phyloP scores from a whole-genome alignment of 169 alveolate genomes.

The Cryptosporidium sp. region DNA sequence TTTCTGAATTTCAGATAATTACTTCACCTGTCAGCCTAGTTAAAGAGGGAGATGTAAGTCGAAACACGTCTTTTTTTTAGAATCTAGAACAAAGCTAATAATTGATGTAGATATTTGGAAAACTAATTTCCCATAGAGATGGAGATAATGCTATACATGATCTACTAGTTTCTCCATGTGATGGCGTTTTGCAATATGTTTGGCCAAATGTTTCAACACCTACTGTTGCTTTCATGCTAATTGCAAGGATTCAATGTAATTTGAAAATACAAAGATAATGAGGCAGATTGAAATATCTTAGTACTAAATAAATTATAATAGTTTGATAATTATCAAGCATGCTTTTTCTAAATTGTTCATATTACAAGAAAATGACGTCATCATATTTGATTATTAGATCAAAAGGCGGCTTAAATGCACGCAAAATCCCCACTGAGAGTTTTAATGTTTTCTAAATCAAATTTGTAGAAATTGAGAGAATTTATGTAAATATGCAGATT shows the following conservation, averaged over 20 bases:
- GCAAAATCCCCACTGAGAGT: background rate
- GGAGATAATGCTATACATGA: background rate
- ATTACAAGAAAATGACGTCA: background rate
- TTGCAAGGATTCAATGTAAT: constrained; percentile 70
- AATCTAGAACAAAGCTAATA: background rate
- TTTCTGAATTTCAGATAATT: constrained; percentile 39
- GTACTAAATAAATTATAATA: background rate
- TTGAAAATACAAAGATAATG: background rate
- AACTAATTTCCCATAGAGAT: background rate
- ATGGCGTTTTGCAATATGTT: constrained; percentile 66
- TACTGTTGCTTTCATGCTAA: constrained; percentile 51
- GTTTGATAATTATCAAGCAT: background rate
- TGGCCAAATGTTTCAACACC: constrained; percentile 71
- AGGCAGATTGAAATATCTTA: background rate
- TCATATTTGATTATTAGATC: background rate
- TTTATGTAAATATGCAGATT: background rate
- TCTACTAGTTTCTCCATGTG: constrained; percentile 49
- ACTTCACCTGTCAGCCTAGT: constrained; percentile 19
- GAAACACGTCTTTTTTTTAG: background rate
- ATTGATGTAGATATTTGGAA: constrained; percentile 34
- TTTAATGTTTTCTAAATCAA: background rate
- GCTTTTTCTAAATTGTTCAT: background rate
- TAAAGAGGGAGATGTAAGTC: constrained; percentile 55
- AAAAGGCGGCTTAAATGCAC: background rate
- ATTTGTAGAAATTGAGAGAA: background rate